Conservation (phyloP, 139 green algal genomes). For the Spirogloea muscicola region DNA sequence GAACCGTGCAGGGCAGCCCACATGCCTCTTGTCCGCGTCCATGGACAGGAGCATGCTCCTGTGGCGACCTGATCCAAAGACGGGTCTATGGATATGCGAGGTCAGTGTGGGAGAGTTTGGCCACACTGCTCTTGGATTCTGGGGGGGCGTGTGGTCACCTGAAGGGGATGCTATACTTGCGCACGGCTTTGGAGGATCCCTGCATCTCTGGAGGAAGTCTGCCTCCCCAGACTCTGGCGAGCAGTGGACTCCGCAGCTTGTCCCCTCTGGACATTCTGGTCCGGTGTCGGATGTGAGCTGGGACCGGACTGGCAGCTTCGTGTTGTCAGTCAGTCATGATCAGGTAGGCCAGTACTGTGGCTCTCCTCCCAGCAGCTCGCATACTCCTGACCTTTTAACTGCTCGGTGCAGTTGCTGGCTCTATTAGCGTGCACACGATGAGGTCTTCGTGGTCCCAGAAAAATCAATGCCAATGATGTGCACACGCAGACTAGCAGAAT, state of each 20-base stretch:
- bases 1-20: conserved; percentile 57
- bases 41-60: conserved; percentile 96
- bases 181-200: conserved; percentile 78
- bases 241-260: conserved; percentile 67
- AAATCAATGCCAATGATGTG: not conserved
- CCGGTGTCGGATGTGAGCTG: conserved; percentile 75
- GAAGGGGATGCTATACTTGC: conserved; percentile 65
- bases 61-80: conserved; percentile 67
- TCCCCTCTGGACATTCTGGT: conserved; percentile 74
- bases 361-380: conserved; percentile 29
- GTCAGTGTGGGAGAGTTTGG: conserved; percentile 74
- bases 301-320: conserved; percentile 43
- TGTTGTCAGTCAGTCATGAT: conserved; percentile 44
- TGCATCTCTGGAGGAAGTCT: conserved; percentile 81
- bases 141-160: conserved; percentile 63
- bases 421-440: too few relatives aligned
- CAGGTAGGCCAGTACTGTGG: conserved; percentile 21
- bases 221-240: not conserved
- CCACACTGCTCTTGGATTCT: conserved; percentile 66
- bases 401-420: too few relatives aligned
- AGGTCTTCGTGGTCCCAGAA: conserved; percentile 28
- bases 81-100: conserved; percentile 72
- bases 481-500: conserved; percentile 14
- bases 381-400: too few relatives aligned
- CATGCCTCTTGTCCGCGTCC: conserved; percentile 77